Base-by-base conservation (phyloP, 1,284 basidiomycete genomes). In the Sporisorium graminicola region DNA sequence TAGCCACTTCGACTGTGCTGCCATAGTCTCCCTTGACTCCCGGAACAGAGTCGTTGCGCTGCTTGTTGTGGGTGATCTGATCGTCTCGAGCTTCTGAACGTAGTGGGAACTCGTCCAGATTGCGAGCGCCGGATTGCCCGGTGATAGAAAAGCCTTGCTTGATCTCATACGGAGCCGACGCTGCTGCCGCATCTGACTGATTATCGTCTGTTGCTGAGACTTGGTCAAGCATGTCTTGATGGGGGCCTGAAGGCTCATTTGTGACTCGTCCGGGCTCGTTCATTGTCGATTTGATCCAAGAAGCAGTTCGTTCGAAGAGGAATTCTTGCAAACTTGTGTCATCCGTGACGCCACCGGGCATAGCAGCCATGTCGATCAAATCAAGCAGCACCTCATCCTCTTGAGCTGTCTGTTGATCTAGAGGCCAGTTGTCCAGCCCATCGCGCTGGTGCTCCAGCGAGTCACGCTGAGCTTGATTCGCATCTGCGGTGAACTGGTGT, bases 281-380 rank as follows among this genome's bases (percentile, higher is more conserved):
- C 50, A 63, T 14, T 9, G 65, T 68, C 12, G 35, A 18, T 37
- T 58, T 68, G 65, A 68, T 62, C 65, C 65, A 68, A n/a, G 44
- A 50, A 18, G 65, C 37, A 26, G 65, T 68, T 6, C 65, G 33
- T 24, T 58, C 55, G n/a, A 67, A 42, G n/a, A 50, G 59, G 2
- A 59, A 58, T 13, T 63, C 59, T 18, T 53, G 49, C n/a, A 29
- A 22, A 5, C 42, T 43, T 7, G 18, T 37, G 16, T 35, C 50
- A 1, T 55, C 43, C n/a, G 9, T 10, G 16, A 14, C 14, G 4
- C 13, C 14, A 31, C 10, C 55, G 33, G 55, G 55, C 43, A 37
- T 10, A 16, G 20, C 31, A 12, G 27, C 44, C 29, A 57, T 47
- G 31, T 49, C 56, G 33, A 49, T 58, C 46, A 58, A 22, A 14